Percentiles rank a stretch among this genome's conserved stretches.
These are phyloP conservation scores for Populus hybrid DNA, from an alignment of 441 rosid genomes.

Conservation along the genomic window DNA sequence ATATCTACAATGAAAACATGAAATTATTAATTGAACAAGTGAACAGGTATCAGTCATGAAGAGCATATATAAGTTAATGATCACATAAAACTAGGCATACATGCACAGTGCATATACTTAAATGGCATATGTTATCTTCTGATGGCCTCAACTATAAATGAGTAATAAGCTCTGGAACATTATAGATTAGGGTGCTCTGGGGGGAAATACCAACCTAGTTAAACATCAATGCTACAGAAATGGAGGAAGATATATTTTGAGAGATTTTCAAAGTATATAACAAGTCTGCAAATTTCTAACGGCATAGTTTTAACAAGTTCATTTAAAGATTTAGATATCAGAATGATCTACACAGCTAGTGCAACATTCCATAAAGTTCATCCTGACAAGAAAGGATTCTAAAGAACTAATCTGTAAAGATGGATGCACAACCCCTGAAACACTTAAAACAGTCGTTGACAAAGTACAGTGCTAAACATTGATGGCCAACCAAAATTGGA, in stretches of 20 bases:
- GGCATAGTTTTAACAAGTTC: neutral
- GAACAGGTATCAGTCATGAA: neutral
- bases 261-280: neutral
- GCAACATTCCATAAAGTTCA: neutral
- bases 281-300: neutral
- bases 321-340: neutral
- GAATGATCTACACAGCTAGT: neutral
- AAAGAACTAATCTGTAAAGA: neutral
- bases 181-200: neutral
- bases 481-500: neutral
- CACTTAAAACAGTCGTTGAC: neutral
- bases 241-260: constrained; percentile 1
- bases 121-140: neutral
- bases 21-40: neutral
- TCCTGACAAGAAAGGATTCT: neutral
- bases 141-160: neutral
- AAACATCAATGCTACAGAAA: neutral
- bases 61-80: neutral
- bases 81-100: neutral
- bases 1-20: constrained; percentile 51
- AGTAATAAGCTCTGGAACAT: neutral
- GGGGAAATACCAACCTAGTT: neutral
- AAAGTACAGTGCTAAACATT: neutral
- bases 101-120: neutral
- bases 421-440: neutral